phyloP scores from a whole-genome alignment of 139 green algal species.

The Tetradesmus obliquus region DNA sequence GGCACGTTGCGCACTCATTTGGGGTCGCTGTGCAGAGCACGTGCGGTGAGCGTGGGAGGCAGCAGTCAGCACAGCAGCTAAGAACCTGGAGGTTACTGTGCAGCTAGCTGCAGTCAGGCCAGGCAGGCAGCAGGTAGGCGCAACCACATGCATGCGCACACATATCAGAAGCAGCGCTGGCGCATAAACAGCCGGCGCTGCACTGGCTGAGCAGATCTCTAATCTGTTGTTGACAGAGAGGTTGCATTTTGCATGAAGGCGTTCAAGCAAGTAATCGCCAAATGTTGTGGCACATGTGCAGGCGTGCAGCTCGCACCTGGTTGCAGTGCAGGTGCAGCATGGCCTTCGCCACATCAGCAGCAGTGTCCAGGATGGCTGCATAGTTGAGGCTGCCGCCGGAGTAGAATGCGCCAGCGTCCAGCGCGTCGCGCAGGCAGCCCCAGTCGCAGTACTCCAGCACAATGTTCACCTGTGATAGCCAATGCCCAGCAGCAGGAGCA shows the following conservation, averaged over 20 bases:
- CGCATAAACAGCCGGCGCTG: no score
- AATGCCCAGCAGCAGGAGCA: not conserved
- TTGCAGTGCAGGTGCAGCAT: slow-evolving; percentile 49
- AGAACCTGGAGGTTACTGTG: no score
- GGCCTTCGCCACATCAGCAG: slow-evolving; percentile 36
- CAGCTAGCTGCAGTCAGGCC: no score
- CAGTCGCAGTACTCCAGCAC: slow-evolving; percentile 59
- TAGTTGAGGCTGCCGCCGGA: slow-evolving; percentile 30
- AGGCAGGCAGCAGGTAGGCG: no score
- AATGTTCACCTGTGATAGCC: not conserved
- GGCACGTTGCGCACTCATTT: not conserved
- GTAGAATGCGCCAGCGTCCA: slow-evolving; percentile 49
- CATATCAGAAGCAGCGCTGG: no score
- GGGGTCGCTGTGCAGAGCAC: not conserved
- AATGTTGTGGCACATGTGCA: not conserved
- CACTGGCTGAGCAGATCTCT: no score
- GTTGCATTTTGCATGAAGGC: no score
- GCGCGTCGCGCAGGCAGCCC: slow-evolving; percentile 52
- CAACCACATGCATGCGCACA: no score
- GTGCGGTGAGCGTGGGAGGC: not conserved
- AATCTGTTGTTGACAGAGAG: no score
- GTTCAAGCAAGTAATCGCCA: not conserved
- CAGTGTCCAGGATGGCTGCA: slow-evolving; percentile 47
- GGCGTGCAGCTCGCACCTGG: slow-evolving; percentile 5
- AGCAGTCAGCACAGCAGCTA: not conserved